Percentiles rank a stretch among this genome's conserved stretches.
Evolutionary conservation across 208 protist genomes (phyloP).

Genomic region (Leishmania aethiopica): DNA sequence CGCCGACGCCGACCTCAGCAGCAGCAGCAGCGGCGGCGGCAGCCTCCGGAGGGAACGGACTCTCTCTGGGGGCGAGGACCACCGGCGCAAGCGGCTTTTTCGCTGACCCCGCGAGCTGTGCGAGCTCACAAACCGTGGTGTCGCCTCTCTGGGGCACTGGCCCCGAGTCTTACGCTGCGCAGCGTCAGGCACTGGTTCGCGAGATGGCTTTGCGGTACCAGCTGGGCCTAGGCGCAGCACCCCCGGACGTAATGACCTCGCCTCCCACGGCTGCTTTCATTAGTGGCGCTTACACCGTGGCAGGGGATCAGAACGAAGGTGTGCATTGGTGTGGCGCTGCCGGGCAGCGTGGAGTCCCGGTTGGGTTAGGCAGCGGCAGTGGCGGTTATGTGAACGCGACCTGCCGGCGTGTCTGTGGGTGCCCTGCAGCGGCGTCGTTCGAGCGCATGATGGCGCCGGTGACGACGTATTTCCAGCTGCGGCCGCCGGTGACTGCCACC

Average conservation of each 20-base stretch:
- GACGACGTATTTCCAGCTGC: conserved; percentile 25
- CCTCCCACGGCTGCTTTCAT: background rate
- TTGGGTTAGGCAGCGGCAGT: background rate
- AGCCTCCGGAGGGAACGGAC: background rate
- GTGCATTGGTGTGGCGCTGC: background rate
- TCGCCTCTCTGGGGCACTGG: conserved; percentile 19
- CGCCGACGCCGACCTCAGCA: conserved; percentile 6
- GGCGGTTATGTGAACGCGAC: background rate
- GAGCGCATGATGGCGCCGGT: conserved; percentile 24
- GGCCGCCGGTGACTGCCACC: conserved; percentile 7
- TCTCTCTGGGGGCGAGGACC: background rate
- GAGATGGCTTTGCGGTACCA: conserved; percentile 17
- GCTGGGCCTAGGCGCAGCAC: background rate
- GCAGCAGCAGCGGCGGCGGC: background rate
- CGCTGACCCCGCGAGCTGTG: background rate
- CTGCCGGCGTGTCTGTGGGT: background rate
- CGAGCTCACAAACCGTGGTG: background rate
- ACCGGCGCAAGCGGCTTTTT: background rate
- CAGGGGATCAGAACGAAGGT: background rate
- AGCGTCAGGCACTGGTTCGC: conserved; percentile 26
- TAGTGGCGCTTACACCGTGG: background rate
- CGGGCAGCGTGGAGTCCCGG: background rate
- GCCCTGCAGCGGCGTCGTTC: background rate
- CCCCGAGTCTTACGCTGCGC: conserved; percentile 16
- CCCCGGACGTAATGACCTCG: background rate